Evolutionary conservation across 176 grass and related monocot genomes (phyloP).

Genomic region (Raddia guianensis): DNA sequence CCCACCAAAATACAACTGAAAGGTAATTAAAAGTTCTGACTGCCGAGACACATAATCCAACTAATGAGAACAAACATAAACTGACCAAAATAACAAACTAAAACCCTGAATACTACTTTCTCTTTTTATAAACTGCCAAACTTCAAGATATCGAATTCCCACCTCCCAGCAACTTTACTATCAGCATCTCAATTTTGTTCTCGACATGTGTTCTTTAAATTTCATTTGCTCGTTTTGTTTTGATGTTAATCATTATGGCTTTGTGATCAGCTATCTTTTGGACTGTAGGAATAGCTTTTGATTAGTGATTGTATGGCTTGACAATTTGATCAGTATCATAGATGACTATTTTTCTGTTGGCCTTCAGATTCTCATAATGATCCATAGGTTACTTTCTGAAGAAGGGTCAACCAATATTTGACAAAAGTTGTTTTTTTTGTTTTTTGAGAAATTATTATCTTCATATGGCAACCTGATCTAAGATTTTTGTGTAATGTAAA

Average conservation of each 20-base stretch:
- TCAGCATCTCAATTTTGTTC: slow-evolving; percentile 11
- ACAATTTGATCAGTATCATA: neutral
- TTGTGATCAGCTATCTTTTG: slow-evolving; percentile 15
- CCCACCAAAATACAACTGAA: no score
- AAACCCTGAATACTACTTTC: no score
- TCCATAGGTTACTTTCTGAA: neutral
- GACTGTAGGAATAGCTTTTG: neutral
- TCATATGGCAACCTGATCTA: neutral
- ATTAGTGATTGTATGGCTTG: neutral
- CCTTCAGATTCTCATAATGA: neutral
- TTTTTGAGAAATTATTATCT: neutral
- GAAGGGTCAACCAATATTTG: slow-evolving; percentile 17
- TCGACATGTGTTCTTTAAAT: neutral
- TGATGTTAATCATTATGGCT: slow-evolving; percentile 1
- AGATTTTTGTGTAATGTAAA: neutral
- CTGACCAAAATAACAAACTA: no score
- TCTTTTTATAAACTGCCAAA: no score
- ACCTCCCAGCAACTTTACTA: neutral
- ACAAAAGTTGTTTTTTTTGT: neutral
- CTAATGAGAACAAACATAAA: no score
- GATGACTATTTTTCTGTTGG: neutral
- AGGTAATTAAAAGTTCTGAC: no score
- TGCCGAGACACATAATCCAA: no score
- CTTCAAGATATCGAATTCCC: no score
- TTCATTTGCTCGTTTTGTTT: slow-evolving; percentile 8